Conservation (phyloP, 2,329 filamentous ascomycete genomes). For the Aschersonia sp. region DNA sequence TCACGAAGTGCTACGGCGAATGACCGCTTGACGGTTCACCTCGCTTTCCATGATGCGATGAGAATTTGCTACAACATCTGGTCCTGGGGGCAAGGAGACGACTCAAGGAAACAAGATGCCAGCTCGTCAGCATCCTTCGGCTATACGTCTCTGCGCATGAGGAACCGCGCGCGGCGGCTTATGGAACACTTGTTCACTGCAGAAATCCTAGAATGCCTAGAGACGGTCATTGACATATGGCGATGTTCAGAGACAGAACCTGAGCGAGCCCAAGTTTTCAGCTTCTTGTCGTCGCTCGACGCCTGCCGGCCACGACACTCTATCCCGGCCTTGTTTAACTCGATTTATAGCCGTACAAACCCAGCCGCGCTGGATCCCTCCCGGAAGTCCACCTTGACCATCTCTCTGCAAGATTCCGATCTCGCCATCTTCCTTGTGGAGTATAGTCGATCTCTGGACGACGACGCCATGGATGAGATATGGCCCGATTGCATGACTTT, state of each 20-base stretch:
- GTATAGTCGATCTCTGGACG: constrained; percentile 79
- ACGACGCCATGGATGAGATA: constrained; percentile 96
- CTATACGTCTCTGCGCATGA: constrained; percentile 82
- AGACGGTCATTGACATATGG: constrained; percentile 83
- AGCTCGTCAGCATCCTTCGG: constrained; percentile 68
- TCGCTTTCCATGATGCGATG: constrained; percentile 95
- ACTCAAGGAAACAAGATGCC: constrained; percentile 43
- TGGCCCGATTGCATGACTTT: constrained; percentile 93
- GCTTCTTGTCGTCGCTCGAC: constrained; percentile 78
- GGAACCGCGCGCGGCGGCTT: constrained; percentile 74
- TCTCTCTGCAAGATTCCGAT: constrained; percentile 69
- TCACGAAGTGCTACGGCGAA: constrained; percentile 80
- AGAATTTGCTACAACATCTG: constrained; percentile 87
- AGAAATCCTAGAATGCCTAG: constrained; percentile 83
- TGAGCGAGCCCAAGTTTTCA: constrained; percentile 55
- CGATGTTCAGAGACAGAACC: constrained; percentile 33
- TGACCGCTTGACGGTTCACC: constrained; percentile 76
- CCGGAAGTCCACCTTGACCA: constrained; percentile 77
- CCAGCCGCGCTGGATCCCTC: constrained; percentile 62
- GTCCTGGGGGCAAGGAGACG: constrained; percentile 69
- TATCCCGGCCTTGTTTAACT: constrained; percentile 88
- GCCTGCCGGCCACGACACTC: constrained; percentile 83
- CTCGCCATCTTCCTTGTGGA: constrained; percentile 80
- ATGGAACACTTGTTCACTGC: constrained; percentile 87
- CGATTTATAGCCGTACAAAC: constrained; percentile 89